Conservation (phyloP, 352 stramenopile species). For the Pythium oligandrum region DNA sequence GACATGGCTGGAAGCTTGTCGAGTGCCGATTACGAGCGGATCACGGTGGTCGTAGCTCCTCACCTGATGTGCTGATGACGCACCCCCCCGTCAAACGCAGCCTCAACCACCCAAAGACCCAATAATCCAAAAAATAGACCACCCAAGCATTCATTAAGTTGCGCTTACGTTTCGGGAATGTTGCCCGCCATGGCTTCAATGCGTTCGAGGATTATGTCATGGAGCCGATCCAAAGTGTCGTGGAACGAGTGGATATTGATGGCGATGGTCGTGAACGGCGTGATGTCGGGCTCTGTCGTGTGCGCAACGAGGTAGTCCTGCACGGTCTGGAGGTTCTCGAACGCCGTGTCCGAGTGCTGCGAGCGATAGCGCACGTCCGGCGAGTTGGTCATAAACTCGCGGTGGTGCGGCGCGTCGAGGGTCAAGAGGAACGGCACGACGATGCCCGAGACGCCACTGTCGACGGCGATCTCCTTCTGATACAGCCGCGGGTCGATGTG, state of each 20-base stretch:
- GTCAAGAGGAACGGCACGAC: constrained; percentile 64
- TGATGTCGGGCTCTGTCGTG: constrained; percentile 29
- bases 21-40: no score
- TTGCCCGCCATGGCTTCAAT: constrained; percentile 66
- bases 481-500: constrained; percentile 85
- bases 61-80: no score
- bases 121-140: no score
- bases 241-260: constrained; percentile 86
- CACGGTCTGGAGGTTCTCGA: constrained; percentile 73
- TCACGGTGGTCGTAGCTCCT: no score
- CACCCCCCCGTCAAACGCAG: no score
- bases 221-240: constrained; percentile 78
- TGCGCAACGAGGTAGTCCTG: constrained; percentile 70
- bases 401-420: constrained; percentile 52
- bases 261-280: constrained; percentile 70
- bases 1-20: no score
- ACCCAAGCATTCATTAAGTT: no score
- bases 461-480: constrained; percentile 53
- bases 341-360: constrained; percentile 45
- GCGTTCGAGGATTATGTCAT: constrained; percentile 81
- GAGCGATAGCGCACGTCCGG: constrained; percentile 77
- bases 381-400: constrained; percentile 79
- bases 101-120: no score
- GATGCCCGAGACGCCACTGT: constrained; percentile 54
- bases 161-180: constrained; percentile 1